A percentile compares a stretch with the other conserved stretches of the same genome.
These are phyloP conservation scores for Pseudoscleropodium purum DNA, from an alignment of 225 moss, liverwort and hornwort species.

Conservation along the genomic window DNA sequence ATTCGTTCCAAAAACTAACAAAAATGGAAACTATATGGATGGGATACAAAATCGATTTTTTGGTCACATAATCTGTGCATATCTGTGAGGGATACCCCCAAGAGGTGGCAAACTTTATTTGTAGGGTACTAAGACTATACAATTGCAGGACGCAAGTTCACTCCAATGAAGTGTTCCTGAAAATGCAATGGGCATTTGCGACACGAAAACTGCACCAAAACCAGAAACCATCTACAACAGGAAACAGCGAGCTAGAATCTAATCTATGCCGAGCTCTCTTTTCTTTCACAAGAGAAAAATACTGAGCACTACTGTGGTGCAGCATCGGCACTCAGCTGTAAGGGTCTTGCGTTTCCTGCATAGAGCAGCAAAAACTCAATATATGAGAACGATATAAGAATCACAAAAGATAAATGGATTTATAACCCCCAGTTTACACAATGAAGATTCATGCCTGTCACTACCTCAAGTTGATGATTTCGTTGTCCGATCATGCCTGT, in stretches of 20 bases:
- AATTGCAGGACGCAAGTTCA: background rate
- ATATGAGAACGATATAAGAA: background rate
- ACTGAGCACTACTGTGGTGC: conserved; percentile 18
- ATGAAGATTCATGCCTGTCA: background rate
- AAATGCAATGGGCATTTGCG: background rate
- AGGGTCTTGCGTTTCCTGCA: conserved; percentile 34
- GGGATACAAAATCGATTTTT: background rate
- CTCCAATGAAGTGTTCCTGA: background rate
- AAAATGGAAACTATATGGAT: background rate
- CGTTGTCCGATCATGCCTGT: background rate
- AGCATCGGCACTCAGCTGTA: conserved; percentile 24
- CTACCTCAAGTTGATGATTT: background rate
- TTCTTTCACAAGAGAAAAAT: conserved; percentile 15
- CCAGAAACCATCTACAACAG: background rate
- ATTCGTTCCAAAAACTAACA: background rate
- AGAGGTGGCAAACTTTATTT: background rate
- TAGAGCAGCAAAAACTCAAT: background rate
- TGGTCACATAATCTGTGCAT: background rate
- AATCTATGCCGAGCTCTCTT: conserved; percentile 17
- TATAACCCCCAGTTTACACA: background rate
- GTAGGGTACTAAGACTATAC: background rate
- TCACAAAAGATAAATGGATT: background rate
- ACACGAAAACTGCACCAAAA: background rate
- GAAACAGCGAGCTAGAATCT: background rate
- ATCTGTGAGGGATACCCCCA: background rate